Conservation (phyloP, 306 rosid species). For the Cucurbita ficifolia region DNA sequence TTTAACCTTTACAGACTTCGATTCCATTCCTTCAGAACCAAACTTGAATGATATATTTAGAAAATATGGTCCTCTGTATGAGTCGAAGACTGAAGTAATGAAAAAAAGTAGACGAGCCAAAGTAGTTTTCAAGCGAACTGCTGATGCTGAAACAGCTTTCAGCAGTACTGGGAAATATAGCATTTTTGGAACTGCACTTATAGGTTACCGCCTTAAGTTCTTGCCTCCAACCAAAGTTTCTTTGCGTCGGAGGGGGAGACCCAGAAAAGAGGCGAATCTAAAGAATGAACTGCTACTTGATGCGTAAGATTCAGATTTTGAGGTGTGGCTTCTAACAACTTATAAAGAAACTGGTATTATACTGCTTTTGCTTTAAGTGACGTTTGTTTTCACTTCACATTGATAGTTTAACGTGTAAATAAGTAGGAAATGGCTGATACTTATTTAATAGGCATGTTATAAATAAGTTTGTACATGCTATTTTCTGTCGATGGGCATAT, state of each 20-base stretch:
- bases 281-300: slow-evolving; percentile 15
- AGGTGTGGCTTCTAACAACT: neutral
- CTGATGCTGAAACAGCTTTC: slow-evolving; percentile 68
- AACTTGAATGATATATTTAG: slow-evolving; percentile 50
- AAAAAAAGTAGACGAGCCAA: slow-evolving; percentile 47
- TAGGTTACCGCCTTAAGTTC: slow-evolving; percentile 70
- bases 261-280: slow-evolving; percentile 16
- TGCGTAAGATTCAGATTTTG: slow-evolving; percentile 6
- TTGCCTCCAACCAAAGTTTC: slow-evolving; percentile 19
- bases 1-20: slow-evolving; percentile 43
- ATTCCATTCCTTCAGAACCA: slow-evolving; percentile 42
- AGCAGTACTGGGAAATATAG: slow-evolving; percentile 76
- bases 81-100: slow-evolving; percentile 50
- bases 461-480: neutral
- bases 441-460: neutral
- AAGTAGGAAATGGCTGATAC: slow-evolving; percentile 11
- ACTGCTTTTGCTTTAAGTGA: neutral
- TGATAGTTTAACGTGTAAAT: slow-evolving; percentile 11
- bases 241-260: slow-evolving; percentile 14
- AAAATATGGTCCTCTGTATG: slow-evolving; percentile 38
- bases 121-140: slow-evolving; percentile 45
- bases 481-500: neutral
- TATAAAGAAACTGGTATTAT: neutral
- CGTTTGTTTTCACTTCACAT: neutral
- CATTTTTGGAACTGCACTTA: slow-evolving; percentile 66